Evolutionary conservation across 768 basidiomycete species (phyloP), one percentile per base, ranked within the genome.

Genomic region (Pisolithus marmoratus): DNA sequence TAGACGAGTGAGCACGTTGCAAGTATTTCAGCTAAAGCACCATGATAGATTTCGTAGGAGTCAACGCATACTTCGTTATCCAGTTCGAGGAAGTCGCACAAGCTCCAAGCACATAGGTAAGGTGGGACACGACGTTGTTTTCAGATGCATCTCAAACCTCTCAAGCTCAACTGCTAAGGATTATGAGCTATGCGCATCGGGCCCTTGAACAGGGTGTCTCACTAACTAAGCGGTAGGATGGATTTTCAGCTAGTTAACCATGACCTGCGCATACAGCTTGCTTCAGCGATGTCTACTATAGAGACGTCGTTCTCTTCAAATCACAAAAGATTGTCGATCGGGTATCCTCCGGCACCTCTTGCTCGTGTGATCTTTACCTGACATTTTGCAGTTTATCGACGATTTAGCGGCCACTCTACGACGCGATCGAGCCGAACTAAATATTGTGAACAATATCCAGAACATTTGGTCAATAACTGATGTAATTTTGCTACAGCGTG

Each of bases 361-460:
- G 19, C 38, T 11, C 8, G 40, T 26, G 7, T 29, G 37, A 34
- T 3, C 48, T 48, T 54, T 44, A 49, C 48, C 37, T 43, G 34
- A 49, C 46, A 34, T 48, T 37, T 29, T n/a, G 38, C 42, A 95
- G 93, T 74, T 96, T 8, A 82, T 95, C 24, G 94, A 96, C 59
- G 90, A 95, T 60, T 70, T 97, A 14, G 90, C 93, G 1, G 91
- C 92, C 1, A 91, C 92, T 0, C 80, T 94, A 34, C 72, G 76
- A 8, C 64, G 93, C 8, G 74, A 83, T 47, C 76, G 95, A 41
- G 78, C 81, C 7, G 87, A 90, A 59, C 73, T 97, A 49, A 85
- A 88, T 60, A 82, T 98, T 31, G 94, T 92, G 56, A 53, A 14
- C 22, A 38, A 31, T 26, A 19, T 53, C 4, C 24, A 26, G 43